Percentiles rank a stretch among this genome's conserved stretches.
Conservation (phyloP, 2,329 filamentous ascomycete species). For the Sporothrix phasma region DNA sequence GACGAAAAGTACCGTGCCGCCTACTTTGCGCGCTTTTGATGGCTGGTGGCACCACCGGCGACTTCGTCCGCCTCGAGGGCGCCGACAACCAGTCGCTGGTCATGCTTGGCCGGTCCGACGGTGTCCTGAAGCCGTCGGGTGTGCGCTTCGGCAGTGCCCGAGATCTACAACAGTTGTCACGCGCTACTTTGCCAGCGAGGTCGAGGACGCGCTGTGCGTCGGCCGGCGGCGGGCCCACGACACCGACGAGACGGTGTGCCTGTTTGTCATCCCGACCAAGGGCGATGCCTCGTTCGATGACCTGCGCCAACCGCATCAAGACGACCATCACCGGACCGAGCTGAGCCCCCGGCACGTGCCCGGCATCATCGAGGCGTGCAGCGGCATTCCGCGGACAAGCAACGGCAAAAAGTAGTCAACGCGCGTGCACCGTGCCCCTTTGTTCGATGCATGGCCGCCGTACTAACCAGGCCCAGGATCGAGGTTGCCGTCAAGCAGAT, state of each 20-base stretch:
- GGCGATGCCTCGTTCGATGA: conserved; percentile 45
- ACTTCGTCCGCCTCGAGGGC: conserved; percentile 65
- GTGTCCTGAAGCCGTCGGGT: conserved; percentile 83
- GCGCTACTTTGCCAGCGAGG: conserved; percentile 64
- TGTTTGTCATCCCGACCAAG: conserved; percentile 72
- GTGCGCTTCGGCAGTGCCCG: conserved; percentile 86
- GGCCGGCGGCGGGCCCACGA: conserved; percentile 64
- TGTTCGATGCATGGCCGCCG: not conserved
- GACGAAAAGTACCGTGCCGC: conserved; percentile 67
- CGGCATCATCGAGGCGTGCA: conserved; percentile 67
- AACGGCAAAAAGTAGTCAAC: conserved; percentile 78
- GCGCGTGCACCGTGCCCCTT: not conserved
- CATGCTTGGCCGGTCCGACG: conserved; percentile 89
- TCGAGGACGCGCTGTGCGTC: conserved; percentile 82
- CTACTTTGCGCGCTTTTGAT: conserved; percentile 80
- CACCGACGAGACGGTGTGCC: conserved; percentile 72
- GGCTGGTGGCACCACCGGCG: conserved; percentile 86
- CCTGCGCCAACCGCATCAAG: conserved; percentile 55
- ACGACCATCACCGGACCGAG: conserved; percentile 59
- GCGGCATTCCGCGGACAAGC: conserved; percentile 77
- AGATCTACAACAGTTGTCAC: conserved; percentile 95
- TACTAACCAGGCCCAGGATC: conserved; percentile 44
- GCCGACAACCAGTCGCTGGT: conserved; percentile 62
- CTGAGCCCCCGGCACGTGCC: conserved; percentile 86
- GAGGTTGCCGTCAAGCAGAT: conserved; percentile 97